These are phyloP conservation scores for Filobasidium floriforme DNA, from an alignment of 768 basidiomycete genomes.

Conservation along the genomic window DNA sequence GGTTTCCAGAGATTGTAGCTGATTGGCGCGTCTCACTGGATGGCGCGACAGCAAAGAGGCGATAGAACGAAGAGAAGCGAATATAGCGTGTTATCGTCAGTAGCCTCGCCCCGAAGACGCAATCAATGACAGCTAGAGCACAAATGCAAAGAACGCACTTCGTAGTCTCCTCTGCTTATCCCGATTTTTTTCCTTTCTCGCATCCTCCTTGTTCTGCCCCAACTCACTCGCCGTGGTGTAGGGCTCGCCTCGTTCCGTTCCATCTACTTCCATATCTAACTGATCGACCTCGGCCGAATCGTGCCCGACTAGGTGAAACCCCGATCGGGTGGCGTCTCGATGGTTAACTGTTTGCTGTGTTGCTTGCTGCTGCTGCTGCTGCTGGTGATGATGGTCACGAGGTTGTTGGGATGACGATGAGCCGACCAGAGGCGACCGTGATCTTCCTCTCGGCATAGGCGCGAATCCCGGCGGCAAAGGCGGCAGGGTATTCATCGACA, in stretches of 20 bases:
- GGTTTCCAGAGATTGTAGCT: background rate
- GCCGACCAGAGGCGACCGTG: background rate
- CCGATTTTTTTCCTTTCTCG: constrained; percentile 21
- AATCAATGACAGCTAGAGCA: background rate
- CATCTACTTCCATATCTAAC: constrained; percentile 1
- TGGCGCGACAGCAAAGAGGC: background rate
- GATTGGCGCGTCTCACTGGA: constrained; percentile 6
- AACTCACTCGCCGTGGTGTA: background rate
- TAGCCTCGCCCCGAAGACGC: background rate
- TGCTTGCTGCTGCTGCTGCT: too few relatives aligned
- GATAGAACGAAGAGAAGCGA: background rate
- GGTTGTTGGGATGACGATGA: too few relatives aligned
- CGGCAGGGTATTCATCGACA: background rate
- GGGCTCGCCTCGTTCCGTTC: background rate
- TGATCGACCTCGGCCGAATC: background rate
- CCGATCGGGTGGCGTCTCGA: background rate
- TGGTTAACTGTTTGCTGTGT: background rate
- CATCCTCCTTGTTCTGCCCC: constrained; percentile 16
- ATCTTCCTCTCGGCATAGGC: background rate
- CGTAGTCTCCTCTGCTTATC: constrained; percentile 19
- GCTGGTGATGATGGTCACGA: too few relatives aligned
- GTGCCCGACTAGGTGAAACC: background rate
- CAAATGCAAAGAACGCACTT: background rate
- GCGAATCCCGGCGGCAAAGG: background rate
- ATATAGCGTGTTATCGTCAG: background rate